Percentiles rank a stretch among this genome's conserved stretches.
These are phyloP conservation scores for Mycena rebaudengoi DNA, from an alignment of 768 basidiomycete genomes.

Conservation along the genomic window DNA sequence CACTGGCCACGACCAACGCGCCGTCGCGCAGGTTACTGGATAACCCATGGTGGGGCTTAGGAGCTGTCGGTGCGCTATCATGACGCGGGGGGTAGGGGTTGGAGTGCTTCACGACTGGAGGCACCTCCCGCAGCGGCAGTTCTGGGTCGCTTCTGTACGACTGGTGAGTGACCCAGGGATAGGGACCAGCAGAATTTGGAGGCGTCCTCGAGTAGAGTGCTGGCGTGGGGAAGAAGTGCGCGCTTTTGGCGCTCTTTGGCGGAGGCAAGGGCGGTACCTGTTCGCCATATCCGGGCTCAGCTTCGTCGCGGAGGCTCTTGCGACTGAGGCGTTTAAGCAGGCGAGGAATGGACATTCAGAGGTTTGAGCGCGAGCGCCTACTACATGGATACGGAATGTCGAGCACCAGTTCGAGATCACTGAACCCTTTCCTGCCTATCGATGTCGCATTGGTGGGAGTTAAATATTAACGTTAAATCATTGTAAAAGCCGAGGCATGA, in stretches of 20 bases:
- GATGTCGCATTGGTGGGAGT: too few species aligned
- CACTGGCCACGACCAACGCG: neutral
- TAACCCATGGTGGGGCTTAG: neutral
- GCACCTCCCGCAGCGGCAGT: neutral
- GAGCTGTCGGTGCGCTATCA: neutral
- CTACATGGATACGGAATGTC: too few species aligned
- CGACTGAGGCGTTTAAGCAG: conserved; percentile 2
- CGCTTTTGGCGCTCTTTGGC: neutral
- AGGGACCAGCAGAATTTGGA: neutral
- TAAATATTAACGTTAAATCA: too few species aligned
- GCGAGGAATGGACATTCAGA: conserved; percentile 2
- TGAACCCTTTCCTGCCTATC: too few species aligned
- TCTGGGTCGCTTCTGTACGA: neutral
- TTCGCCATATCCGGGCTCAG: too few species aligned
- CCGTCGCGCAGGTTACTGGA: too few species aligned
- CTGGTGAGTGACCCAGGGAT: neutral
- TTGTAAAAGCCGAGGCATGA: too few species aligned
- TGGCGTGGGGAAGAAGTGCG: neutral
- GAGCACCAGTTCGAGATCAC: too few species aligned
- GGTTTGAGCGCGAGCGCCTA: too few species aligned
- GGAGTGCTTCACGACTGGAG: neutral
- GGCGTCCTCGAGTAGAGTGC: too few species aligned
- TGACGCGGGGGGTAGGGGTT: too few species aligned
- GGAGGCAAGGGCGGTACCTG: neutral
- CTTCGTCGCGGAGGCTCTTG: neutral